Conservation (phyloP, 2,329 filamentous ascomycete species). For the Ophiostoma pallidulum region DNA sequence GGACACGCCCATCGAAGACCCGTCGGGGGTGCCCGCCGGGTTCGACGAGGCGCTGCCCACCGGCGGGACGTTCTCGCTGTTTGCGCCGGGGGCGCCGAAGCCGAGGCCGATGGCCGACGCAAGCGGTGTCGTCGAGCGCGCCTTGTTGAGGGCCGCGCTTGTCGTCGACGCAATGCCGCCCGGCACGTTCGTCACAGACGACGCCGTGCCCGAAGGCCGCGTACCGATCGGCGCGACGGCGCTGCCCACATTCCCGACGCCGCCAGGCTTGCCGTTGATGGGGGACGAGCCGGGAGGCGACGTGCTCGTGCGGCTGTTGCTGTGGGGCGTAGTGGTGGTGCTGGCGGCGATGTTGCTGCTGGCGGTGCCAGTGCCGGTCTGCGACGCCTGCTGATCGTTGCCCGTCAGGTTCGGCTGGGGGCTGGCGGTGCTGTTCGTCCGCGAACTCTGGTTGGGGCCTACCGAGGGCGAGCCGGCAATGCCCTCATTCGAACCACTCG, state of each 20-base stretch:
- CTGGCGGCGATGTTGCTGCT: too few species aligned
- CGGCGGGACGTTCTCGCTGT: constrained; percentile 24
- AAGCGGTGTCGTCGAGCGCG: constrained; percentile 80
- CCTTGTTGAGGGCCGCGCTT: constrained; percentile 59
- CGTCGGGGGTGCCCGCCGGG: constrained; percentile 36
- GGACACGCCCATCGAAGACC: constrained; percentile 35
- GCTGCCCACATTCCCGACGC: constrained; percentile 32
- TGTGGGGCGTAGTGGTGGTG: too few species aligned
- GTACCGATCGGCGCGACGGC: constrained; percentile 90
- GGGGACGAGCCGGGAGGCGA: constrained; percentile 81
- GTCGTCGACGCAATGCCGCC: constrained; percentile 34
- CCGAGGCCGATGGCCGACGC: constrained; percentile 79
- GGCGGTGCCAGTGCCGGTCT: too few species aligned
- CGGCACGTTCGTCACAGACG: constrained; percentile 26
- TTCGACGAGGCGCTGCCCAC: constrained; percentile 43
- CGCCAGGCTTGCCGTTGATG: constrained; percentile 46
- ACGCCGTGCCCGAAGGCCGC: constrained; percentile 54
- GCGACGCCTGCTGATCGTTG: constrained; percentile 33
- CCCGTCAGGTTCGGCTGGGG: constrained; percentile 58
- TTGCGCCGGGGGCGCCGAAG: constrained; percentile 42
- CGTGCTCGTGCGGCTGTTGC: constrained; percentile 72
- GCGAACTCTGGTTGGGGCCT: constrained; percentile 48
- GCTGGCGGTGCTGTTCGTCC: constrained; percentile 77
- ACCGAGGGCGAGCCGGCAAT: constrained; percentile 35
- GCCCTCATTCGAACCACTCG: constrained; percentile 16